A percentile compares a stretch with the other conserved stretches of the same genome.
Evolutionary conservation across 306 rosid genomes (phyloP).

Genomic region (Lagenaria siceraria): DNA sequence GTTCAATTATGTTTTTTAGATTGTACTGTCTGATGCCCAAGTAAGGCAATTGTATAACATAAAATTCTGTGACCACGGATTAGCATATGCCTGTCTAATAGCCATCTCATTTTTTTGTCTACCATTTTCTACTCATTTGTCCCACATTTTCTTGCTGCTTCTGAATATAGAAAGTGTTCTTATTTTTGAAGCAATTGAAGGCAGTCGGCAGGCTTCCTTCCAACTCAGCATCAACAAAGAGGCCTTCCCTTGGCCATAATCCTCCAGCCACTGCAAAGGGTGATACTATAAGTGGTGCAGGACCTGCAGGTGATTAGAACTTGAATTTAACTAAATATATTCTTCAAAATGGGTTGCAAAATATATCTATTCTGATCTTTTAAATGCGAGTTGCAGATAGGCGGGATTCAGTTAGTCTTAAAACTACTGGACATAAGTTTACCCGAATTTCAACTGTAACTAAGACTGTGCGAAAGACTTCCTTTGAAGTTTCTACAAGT

Average conservation of each 20-base stretch:
- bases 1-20: neutral
- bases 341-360: neutral
- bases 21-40: neutral
- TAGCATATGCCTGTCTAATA: neutral
- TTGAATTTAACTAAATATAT: slow-evolving; percentile 11
- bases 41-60: neutral
- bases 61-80: neutral
- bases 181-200: slow-evolving; percentile 45
- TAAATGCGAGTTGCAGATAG: slow-evolving; percentile 34
- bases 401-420: slow-evolving; percentile 28
- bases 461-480: slow-evolving; percentile 29
- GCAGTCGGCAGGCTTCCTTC: slow-evolving; percentile 33
- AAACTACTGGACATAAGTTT: slow-evolving; percentile 25
- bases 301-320: slow-evolving; percentile 36
- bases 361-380: slow-evolving; percentile 2
- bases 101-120: neutral
- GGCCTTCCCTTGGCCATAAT: slow-evolving; percentile 44
- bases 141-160: neutral
- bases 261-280: slow-evolving; percentile 35
- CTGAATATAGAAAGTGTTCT: slow-evolving; percentile 1
- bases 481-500: slow-evolving; percentile 26
- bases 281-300: slow-evolving; percentile 18
- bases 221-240: slow-evolving; percentile 40
- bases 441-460: slow-evolving; percentile 21
- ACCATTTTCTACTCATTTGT: neutral